Percentiles rank a stretch among this genome's conserved stretches.
phyloP scores from a whole-genome alignment of 192 early-diverging fungal species.

The Backusella luteola region DNA sequence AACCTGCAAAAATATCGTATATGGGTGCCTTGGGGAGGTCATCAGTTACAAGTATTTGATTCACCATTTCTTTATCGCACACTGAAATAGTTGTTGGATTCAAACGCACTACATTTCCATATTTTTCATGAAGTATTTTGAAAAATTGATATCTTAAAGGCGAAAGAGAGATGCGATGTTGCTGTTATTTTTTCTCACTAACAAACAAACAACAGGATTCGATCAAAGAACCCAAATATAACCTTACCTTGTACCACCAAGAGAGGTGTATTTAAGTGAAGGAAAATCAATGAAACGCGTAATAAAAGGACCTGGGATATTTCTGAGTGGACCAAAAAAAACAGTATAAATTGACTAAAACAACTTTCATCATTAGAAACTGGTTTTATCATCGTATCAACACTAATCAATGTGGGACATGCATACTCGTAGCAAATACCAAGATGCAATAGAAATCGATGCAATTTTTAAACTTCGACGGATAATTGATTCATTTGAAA shows the following conservation, averaged over 20 bases:
- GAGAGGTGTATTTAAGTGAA: not conserved
- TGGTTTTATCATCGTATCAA: not conserved
- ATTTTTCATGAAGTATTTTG: constrained; percentile 34
- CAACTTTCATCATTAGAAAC: not conserved
- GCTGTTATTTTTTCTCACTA: not conserved
- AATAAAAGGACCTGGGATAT: constrained; percentile 27
- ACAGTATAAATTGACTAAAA: constrained; percentile 22
- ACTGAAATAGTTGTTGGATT: constrained; percentile 37
- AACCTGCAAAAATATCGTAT: constrained; percentile 7
- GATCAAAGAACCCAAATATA: not conserved
- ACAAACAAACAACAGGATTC: not conserved
- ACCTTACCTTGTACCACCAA: constrained; percentile 4
- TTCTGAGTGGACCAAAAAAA: constrained; percentile 17
- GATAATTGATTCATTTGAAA: not conserved
- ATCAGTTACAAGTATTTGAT: constrained; percentile 30
- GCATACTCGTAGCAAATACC: not conserved
- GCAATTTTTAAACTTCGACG: not conserved
- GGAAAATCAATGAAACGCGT: constrained; percentile 16
- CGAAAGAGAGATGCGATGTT: not conserved
- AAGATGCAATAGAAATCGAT: constrained; percentile 2
- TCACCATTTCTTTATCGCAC: constrained; percentile 41
- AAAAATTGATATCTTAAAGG: not conserved
- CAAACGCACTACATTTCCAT: constrained; percentile 42
- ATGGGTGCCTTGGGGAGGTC: constrained; percentile 18
- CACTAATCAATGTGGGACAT: not conserved